These are phyloP conservation scores for Jatropha curcas DNA, from an alignment of 345 rosid species.

Conservation along the genomic window DNA sequence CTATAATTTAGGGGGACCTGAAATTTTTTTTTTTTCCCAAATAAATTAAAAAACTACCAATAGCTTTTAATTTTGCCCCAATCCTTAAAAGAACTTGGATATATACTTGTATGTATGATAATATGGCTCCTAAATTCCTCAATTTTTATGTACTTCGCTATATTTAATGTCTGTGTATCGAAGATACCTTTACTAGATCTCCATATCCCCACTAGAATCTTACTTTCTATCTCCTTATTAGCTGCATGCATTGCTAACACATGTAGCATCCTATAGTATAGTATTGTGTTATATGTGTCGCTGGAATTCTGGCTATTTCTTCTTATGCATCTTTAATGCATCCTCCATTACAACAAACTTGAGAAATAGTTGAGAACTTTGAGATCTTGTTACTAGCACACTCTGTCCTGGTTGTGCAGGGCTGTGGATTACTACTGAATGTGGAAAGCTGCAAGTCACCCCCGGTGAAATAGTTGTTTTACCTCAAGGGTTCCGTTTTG, in stretches of 20 bases:
- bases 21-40: no score
- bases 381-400: slow-evolving; percentile 5
- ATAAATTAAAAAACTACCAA: no score
- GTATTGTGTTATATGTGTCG: neutral
- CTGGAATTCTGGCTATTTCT: neutral
- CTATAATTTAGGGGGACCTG: no score
- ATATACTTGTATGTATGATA: neutral
- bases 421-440: slow-evolving; percentile 89
- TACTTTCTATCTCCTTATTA: neutral
- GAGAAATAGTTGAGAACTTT: neutral
- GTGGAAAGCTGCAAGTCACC: slow-evolving; percentile 77
- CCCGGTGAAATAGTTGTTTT: slow-evolving; percentile 86
- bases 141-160: neutral
- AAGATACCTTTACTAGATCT: neutral
- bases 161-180: neutral
- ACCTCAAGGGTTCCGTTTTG: slow-evolving; percentile 91
- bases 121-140: neutral
- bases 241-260: neutral
- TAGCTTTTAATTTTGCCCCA: no score
- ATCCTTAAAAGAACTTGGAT: neutral
- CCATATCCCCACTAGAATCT: neutral
- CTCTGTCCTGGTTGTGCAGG: slow-evolving; percentile 41
- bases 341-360: neutral
- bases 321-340: neutral
- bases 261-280: neutral